These are phyloP conservation scores for Fusarium mangiferae DNA, from an alignment of 2,329 filamentous ascomycete genomes.

Conservation along the genomic window DNA sequence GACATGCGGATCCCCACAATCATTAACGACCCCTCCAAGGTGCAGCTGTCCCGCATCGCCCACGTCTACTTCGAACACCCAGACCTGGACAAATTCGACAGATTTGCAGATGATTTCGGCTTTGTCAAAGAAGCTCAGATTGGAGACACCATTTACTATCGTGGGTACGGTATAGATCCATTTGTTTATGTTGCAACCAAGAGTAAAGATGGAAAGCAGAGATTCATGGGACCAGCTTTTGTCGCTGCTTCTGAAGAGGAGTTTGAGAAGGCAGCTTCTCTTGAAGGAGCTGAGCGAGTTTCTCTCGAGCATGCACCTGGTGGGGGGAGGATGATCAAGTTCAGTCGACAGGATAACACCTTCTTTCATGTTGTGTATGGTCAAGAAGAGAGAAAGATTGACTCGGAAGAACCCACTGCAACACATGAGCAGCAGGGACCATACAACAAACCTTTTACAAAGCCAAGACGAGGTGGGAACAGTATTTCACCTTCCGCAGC, in stretches of 20 bases:
- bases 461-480: not conserved
- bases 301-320: not conserved
- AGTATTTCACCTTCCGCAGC: no score
- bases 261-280: not conserved
- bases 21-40: not conserved
- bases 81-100: not conserved
- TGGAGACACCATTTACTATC: not conserved
- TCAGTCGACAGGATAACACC: not conserved
- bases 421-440: not conserved
- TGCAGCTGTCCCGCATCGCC: not conserved
- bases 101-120: not conserved
- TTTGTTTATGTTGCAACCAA: not conserved
- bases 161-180: not conserved
- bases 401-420: not conserved
- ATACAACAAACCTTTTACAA: not conserved
- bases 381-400: not conserved
- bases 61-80: not conserved
- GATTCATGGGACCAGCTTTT: not conserved
- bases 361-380: not conserved
- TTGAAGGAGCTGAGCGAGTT: not conserved
- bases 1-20: not conserved
- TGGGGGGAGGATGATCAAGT: not conserved
- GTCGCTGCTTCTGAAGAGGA: not conserved
- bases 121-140: not conserved
- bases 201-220: not conserved